phyloP scores from a whole-genome alignment of 1,139 yeast genomes.

The Meyerozyma smithsonii region DNA sequence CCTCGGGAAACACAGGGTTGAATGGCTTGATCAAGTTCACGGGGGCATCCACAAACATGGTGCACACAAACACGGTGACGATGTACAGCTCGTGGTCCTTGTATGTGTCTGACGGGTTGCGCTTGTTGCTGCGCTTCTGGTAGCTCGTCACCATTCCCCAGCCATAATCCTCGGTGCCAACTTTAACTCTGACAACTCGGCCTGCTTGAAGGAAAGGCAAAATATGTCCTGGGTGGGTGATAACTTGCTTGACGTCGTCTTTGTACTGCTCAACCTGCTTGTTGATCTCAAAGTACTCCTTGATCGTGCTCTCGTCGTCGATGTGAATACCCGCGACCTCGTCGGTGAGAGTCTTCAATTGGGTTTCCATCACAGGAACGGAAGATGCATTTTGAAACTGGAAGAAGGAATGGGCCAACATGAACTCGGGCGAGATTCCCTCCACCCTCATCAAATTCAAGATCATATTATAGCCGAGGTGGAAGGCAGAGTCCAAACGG shows the following conservation, averaged over 20 bases:
- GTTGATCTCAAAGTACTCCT: constrained; percentile 78
- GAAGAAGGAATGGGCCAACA: constrained; percentile 89
- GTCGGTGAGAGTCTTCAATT: constrained; percentile 49
- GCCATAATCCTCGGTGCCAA: constrained; percentile 67
- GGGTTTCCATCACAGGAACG: constrained; percentile 76
- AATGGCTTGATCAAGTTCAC: constrained; percentile 63
- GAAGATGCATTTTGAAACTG: constrained; percentile 93
- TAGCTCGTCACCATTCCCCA: constrained; percentile 91
- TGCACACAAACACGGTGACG: constrained; percentile 76
- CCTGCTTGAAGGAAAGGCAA: constrained; percentile 87
- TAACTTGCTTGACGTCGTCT: constrained; percentile 73
- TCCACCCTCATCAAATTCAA: constrained; percentile 93
- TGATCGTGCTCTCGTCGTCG: constrained; percentile 70
- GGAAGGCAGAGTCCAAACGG: constrained; percentile 93
- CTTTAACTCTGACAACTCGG: constrained; percentile 66
- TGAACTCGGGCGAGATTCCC: constrained; percentile 96
- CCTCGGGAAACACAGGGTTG: constrained; percentile 77
- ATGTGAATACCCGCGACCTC: constrained; percentile 47
- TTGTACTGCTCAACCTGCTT: constrained; percentile 67
- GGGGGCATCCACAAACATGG: constrained; percentile 77
- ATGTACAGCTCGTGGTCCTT: constrained; percentile 85
- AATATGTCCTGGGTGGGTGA: constrained; percentile 89
- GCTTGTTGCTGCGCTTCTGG: constrained; percentile 61
- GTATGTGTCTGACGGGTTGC: constrained; percentile 47
- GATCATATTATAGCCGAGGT: constrained; percentile 95